Evolutionary conservation across 179 eudicot genomes (phyloP).

Genomic region (Spergularia azorica): DNA sequence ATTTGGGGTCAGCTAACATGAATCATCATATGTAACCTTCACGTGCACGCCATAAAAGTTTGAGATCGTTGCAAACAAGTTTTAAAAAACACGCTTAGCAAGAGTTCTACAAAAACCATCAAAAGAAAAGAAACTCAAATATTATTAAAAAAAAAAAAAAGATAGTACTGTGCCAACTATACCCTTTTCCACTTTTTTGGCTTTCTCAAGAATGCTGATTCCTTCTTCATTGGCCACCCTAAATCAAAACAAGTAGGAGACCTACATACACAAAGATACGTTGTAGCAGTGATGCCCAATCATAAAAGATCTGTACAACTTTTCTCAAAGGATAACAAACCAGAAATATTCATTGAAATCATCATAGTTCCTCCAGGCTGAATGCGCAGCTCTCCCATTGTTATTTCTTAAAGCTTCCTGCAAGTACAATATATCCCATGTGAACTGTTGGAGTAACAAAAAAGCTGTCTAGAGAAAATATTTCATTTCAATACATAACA

Average conservation of each 20-base stretch:
- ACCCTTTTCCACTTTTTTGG: slow-evolving; percentile 85
- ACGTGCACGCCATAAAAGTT: too few relatives aligned
- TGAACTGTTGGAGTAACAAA: too few relatives aligned
- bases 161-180: slow-evolving; percentile 25
- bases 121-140: too few relatives aligned
- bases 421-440: slow-evolving; percentile 18
- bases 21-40: too few relatives aligned
- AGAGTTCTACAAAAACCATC: too few relatives aligned
- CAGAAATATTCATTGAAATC: slow-evolving; percentile 99
- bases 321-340: slow-evolving; percentile 39
- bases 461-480: too few relatives aligned
- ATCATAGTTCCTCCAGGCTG: slow-evolving; percentile 94
- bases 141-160: too few relatives aligned
- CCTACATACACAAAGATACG: slow-evolving; percentile 41
- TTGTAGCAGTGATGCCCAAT: too few relatives aligned
- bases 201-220: slow-evolving; percentile 60
- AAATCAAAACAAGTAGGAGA: slow-evolving; percentile 77
- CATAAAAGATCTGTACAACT: neutral
- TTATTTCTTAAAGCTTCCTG: slow-evolving; percentile 80
- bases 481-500: neutral
- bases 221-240: slow-evolving; percentile 77
- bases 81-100: too few relatives aligned
- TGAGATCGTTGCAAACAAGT: too few relatives aligned
- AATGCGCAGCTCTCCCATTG: slow-evolving; percentile 85
- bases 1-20: too few relatives aligned